Conservation (phyloP, 108 stramenopile species). For the Ochromonas danica region DNA sequence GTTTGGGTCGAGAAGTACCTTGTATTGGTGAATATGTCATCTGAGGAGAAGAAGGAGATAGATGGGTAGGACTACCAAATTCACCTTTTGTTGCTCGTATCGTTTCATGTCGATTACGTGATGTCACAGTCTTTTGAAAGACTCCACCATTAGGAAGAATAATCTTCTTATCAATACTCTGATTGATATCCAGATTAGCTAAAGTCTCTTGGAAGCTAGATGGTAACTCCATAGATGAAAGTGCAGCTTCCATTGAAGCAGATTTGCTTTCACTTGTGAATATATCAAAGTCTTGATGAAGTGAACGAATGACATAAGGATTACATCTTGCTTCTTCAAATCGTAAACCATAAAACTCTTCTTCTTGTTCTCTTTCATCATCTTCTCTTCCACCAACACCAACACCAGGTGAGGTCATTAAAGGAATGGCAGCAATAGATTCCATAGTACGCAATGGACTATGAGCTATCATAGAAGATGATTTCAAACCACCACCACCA, state of each 20-base stretch:
- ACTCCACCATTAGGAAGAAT: background rate
- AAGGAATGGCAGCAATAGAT: background rate
- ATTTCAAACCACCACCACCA: background rate
- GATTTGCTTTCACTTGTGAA: background rate
- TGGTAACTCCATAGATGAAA: background rate
- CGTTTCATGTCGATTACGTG: background rate
- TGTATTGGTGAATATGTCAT: no score
- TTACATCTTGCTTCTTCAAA: background rate
- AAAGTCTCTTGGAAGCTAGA: background rate
- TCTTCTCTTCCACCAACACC: background rate
- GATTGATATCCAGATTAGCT: background rate
- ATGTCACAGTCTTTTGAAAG: background rate
- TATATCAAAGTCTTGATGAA: slow-evolving; percentile 33
- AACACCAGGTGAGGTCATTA: background rate
- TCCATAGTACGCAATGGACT: background rate
- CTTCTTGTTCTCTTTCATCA: background rate
- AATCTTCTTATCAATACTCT: background rate
- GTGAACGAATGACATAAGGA: background rate
- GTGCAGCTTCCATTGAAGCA: background rate
- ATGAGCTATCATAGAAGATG: background rate
- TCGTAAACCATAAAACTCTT: slow-evolving; percentile 29
- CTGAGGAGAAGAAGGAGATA: no score
- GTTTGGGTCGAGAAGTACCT: no score
- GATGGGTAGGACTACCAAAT: no score
- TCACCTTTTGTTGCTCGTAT: no score